Conservation (phyloP, 1,139 yeast genomes). For the Suhomyces panamericanus region DNA sequence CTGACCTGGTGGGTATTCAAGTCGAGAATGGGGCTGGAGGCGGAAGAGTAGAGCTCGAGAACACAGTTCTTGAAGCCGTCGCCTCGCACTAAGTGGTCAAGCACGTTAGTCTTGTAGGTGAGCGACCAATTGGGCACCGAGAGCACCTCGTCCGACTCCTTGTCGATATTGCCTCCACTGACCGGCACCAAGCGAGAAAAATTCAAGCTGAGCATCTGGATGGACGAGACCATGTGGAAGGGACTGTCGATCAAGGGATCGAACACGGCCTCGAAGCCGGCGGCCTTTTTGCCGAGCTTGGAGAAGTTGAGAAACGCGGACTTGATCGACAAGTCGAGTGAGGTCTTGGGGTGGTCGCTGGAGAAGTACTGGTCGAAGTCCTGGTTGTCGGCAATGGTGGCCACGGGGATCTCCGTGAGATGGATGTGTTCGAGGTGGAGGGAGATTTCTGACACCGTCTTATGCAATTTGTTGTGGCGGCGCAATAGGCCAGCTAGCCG, state of each 20-base stretch:
- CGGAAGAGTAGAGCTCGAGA: conserved; percentile 41
- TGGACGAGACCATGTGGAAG: conserved; percentile 46
- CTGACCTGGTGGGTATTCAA: conserved; percentile 49
- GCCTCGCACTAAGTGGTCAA: conserved; percentile 38
- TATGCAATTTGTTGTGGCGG: conserved; percentile 19
- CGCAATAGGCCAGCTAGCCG: conserved; percentile 10
- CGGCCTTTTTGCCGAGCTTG: conserved; percentile 37
- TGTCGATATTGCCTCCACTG: conserved; percentile 17
- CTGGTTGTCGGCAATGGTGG: conserved; percentile 28
- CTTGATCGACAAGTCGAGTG: conserved; percentile 31
- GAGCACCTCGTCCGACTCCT: conserved; percentile 40
- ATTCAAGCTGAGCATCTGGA: conserved; percentile 42
- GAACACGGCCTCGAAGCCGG: conserved; percentile 64
- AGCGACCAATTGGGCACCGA: conserved; percentile 54
- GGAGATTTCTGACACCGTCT: conserved; percentile 24
- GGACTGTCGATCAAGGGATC: conserved; percentile 52
- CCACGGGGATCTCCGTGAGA: conserved; percentile 38
- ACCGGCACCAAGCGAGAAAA: conserved; percentile 19
- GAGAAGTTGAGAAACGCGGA: conserved; percentile 35
- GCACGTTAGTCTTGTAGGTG: conserved; percentile 55
- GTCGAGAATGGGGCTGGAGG: conserved; percentile 51
- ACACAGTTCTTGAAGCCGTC: conserved; percentile 40
- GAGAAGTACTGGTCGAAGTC: conserved; percentile 31
- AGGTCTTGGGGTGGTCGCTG: conserved; percentile 25
- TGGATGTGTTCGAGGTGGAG: conserved; percentile 34